These are phyloP conservation scores for Aspergillus spinulosporus DNA, from an alignment of 2,329 filamentous ascomycete species.

Conservation along the genomic window DNA sequence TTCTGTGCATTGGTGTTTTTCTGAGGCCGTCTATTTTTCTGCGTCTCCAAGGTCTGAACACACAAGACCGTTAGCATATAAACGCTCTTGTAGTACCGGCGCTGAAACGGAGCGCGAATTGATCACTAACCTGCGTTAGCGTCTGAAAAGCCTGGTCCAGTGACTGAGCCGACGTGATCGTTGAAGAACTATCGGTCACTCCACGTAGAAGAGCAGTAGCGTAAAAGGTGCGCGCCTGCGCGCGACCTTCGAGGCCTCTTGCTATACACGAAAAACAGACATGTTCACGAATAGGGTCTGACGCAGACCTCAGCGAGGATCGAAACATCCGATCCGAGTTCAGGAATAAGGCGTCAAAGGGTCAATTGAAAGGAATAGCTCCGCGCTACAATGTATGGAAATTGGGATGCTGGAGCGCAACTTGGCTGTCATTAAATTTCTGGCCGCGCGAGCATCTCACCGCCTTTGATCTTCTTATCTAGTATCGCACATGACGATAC, in stretches of 20 bases:
- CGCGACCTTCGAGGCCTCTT: constrained; percentile 26
- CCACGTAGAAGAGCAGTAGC: constrained; percentile 21
- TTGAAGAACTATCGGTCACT: background rate
- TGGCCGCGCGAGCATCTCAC: constrained; percentile 9
- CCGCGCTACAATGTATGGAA: background rate
- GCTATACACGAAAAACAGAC: constrained; percentile 38
- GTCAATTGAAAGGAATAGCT: background rate
- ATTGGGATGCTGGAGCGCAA: background rate
- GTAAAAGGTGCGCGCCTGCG: constrained; percentile 30
- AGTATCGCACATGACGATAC: constrained; percentile 1
- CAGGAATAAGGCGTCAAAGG: background rate
- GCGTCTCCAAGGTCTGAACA: background rate
- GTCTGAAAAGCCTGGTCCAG: constrained; percentile 4
- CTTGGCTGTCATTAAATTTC: constrained; percentile 16
- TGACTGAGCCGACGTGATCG: background rate
- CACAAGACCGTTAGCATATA: background rate
- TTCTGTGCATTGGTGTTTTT: background rate
- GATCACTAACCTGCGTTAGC: constrained; percentile 11
- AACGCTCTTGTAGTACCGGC: background rate
- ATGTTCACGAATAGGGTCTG: constrained; percentile 37
- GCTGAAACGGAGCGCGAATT: background rate
- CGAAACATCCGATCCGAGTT: constrained; percentile 38
- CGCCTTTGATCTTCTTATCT: background rate
- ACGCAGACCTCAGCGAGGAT: constrained; percentile 37
- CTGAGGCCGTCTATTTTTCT: background rate